These are phyloP conservation scores for Jacaranda copaia DNA, from an alignment of 257 asterid species.

Conservation along the genomic window DNA sequence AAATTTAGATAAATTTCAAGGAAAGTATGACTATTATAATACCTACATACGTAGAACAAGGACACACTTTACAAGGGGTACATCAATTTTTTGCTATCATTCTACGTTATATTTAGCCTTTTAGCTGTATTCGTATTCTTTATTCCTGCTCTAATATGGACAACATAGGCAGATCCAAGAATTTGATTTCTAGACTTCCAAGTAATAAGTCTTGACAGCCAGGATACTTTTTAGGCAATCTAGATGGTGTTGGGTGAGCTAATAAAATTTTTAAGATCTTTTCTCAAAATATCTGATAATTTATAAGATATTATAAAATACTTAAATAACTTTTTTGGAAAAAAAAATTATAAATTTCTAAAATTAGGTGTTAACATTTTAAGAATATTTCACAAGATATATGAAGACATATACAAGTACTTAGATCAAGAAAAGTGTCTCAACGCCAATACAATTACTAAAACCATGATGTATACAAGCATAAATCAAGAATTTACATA, in stretches of 20 bases:
- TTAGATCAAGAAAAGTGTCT: neutral
- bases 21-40: constrained; percentile 1
- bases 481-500: constrained; percentile 47
- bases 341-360: no score
- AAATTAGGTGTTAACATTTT: no score
- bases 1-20: neutral
- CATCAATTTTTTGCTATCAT: constrained; percentile 28
- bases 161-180: constrained; percentile 46
- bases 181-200: constrained; percentile 32
- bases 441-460: constrained; percentile 8
- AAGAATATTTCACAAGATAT: no score
- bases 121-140: constrained; percentile 33
- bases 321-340: no score
- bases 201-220: constrained; percentile 40
- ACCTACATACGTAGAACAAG: neutral
- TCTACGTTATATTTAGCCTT: constrained; percentile 32
- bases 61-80: neutral
- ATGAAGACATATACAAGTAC: no score
- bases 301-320: no score
- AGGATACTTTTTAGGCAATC: constrained; percentile 35
- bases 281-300: no score
- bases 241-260: neutral
- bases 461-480: constrained; percentile 42
- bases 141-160: constrained; percentile 22
- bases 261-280: no score